A percentile compares a stretch with the other conserved stretches of the same genome.
phyloP scores from a whole-genome alignment of 495 filamentous ascomycete species.

The Clavariopsis aquatica region DNA sequence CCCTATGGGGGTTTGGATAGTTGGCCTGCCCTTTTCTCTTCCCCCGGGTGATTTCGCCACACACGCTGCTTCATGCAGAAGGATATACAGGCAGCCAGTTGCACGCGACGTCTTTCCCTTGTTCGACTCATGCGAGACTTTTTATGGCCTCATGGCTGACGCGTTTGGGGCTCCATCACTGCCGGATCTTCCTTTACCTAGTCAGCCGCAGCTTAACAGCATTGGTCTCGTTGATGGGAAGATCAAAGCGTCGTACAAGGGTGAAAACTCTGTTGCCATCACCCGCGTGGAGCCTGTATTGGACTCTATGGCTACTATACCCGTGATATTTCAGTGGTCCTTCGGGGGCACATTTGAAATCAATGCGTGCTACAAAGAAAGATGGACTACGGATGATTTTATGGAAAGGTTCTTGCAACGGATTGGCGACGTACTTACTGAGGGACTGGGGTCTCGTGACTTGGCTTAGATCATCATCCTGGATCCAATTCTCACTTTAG shows the following conservation, averaged over 20 bases:
- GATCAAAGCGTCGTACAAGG: not conserved
- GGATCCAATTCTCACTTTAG: too few species aligned
- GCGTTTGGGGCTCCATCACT: constrained; percentile 13
- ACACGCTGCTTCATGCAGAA: constrained; percentile 4
- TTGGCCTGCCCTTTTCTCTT: constrained; percentile 17
- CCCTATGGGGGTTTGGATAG: constrained; percentile 13
- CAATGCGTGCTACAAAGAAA: constrained; percentile 15
- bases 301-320: constrained; percentile 10
- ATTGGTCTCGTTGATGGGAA: constrained; percentile 13
- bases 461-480: not conserved
- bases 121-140: constrained; percentile 11
- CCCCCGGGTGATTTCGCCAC: constrained; percentile 5
- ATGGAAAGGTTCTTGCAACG: constrained; percentile 1
- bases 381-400: constrained; percentile 7
- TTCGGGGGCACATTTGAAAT: constrained; percentile 4
- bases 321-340: constrained; percentile 11
- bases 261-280: not conserved
- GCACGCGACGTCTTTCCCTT: constrained; percentile 16
- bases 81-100: constrained; percentile 15
- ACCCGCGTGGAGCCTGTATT: constrained; percentile 9
- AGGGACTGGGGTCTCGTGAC: constrained; percentile 4
- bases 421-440: not conserved
- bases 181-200: constrained; percentile 9
- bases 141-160: constrained; percentile 12
- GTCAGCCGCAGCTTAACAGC: constrained; percentile 9